phyloP scores from a whole-genome alignment of 768 basidiomycete species.

The Grammothele lineata region DNA sequence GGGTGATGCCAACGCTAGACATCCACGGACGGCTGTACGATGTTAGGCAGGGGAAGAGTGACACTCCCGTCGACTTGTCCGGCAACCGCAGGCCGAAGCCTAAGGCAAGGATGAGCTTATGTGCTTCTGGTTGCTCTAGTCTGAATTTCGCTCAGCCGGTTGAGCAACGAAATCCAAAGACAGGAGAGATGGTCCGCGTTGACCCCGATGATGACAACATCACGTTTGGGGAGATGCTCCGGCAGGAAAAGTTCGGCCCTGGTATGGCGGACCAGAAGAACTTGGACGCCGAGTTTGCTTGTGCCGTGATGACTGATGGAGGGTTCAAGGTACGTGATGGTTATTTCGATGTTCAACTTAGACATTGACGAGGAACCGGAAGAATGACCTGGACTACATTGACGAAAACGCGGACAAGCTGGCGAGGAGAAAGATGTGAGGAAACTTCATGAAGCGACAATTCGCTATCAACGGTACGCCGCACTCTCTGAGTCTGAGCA shows the following conservation, averaged over 20 bases:
- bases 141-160: constrained; percentile 39
- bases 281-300: constrained; percentile 85
- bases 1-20: constrained; percentile 88
- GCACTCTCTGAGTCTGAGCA: no score
- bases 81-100: constrained; percentile 82
- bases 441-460: constrained; percentile 93
- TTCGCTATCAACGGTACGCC: constrained; percentile 91
- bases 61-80: constrained; percentile 36
- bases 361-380: no score
- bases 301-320: constrained; percentile 82
- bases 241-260: constrained; percentile 88
- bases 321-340: constrained; percentile 79
- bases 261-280: constrained; percentile 91
- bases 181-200: constrained; percentile 83
- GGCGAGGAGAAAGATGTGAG: constrained; percentile 91
- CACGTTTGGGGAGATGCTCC: constrained; percentile 85
- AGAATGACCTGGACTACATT: constrained; percentile 91
- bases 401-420: constrained; percentile 96
- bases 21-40: constrained; percentile 84
- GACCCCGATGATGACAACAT: constrained; percentile 88
- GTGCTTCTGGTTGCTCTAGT: no score
- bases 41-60: constrained; percentile 74
- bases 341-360: no score
- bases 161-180: constrained; percentile 86
- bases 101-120: constrained; percentile 37